phyloP scores from a whole-genome alignment of 306 rosid species.

The Pyrus pyrifolia region DNA sequence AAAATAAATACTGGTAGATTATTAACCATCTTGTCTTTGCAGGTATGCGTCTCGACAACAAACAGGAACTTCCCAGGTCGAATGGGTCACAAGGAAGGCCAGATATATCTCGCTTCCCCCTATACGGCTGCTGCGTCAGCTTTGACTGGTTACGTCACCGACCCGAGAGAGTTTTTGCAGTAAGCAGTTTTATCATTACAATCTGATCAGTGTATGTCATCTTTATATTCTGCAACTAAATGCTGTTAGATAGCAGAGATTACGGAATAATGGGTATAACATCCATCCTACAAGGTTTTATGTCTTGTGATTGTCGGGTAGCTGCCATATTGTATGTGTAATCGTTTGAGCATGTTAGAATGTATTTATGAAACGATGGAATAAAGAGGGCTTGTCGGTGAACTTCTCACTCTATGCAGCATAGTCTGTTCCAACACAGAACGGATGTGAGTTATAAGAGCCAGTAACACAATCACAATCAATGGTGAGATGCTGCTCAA shows the following conservation, averaged over 20 bases:
- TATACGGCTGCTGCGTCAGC: constrained; percentile 98
- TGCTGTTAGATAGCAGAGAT: background rate
- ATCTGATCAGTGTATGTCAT: background rate
- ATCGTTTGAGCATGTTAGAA: background rate
- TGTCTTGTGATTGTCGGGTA: background rate
- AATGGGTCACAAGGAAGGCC: constrained; percentile 97
- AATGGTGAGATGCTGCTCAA: no score
- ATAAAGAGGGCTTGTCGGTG: background rate
- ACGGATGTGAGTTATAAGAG: no score
- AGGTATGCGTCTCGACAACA: constrained; percentile 82
- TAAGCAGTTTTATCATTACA: constrained; percentile 12
- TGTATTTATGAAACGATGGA: background rate
- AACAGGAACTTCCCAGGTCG: constrained; percentile 94
- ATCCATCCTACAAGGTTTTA: background rate
- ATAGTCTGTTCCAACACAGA: no score
- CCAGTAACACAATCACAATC: no score
- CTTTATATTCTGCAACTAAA: background rate
- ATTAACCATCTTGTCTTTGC: constrained; percentile 12
- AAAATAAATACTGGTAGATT: background rate
- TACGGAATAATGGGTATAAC: background rate
- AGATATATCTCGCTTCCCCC: constrained; percentile 88
- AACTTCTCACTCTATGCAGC: no score
- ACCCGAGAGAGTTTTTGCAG: constrained; percentile 90
- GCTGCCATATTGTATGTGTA: background rate
- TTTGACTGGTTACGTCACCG: constrained; percentile 85